A percentile compares a stretch with the other conserved stretches of the same genome.
Evolutionary conservation across 345 rosid genomes (phyloP).

Genomic region (Hevea brasiliensis): DNA sequence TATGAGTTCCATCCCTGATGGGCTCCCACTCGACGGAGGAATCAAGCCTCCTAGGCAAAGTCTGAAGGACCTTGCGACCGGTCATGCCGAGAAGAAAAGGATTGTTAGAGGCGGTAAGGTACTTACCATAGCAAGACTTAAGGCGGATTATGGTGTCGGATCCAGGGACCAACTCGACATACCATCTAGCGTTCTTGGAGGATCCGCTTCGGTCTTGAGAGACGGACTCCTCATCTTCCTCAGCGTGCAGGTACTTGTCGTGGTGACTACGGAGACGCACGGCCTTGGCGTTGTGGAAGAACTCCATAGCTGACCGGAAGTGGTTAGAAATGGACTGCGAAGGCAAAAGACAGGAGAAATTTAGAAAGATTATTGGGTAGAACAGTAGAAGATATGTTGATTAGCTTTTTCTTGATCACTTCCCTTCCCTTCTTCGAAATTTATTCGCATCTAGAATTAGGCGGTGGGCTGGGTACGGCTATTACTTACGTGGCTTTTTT

Average conservation of each 20-base stretch:
- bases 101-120: conserved; percentile 35
- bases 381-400: too few species aligned
- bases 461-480: too few species aligned
- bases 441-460: too few species aligned
- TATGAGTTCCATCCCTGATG: conserved; percentile 32
- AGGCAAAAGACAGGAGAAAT: not conserved
- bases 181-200: conserved; percentile 31
- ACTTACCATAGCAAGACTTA: conserved; percentile 32
- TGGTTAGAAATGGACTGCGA: conserved; percentile 6
- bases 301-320: conserved; percentile 26
- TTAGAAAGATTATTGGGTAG: too few species aligned
- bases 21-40: conserved; percentile 85
- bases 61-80: conserved; percentile 35
- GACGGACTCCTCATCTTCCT: conserved; percentile 29
- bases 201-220: conserved; percentile 35
- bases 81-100: conserved; percentile 40
- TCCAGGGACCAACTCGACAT: conserved; percentile 22
- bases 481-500: too few species aligned
- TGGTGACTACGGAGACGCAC: conserved; percentile 40
- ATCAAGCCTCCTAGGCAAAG: conserved; percentile 38
- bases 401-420: too few species aligned
- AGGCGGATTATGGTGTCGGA: conserved; percentile 25
- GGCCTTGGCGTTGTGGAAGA: conserved; percentile 28
- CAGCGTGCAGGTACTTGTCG: conserved; percentile 37
- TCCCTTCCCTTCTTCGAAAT: too few species aligned